phyloP scores from a whole-genome alignment of 192 early-diverging fungal species.

The Piromyces finnis region DNA sequence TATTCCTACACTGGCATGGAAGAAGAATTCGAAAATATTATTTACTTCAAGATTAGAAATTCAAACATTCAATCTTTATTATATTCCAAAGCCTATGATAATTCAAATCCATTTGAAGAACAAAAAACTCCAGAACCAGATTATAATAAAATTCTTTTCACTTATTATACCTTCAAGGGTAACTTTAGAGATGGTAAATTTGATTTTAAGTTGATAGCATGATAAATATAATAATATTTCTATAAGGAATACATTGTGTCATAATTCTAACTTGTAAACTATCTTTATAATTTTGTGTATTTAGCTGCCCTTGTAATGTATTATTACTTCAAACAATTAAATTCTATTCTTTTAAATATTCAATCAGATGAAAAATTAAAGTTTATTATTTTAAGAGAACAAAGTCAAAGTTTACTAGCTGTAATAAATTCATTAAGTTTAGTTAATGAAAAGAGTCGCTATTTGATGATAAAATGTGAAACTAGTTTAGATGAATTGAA shows the following conservation, averaged over 20 bases:
- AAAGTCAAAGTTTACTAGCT: background rate
- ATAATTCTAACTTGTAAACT: no score
- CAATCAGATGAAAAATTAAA: background rate
- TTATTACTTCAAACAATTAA: background rate
- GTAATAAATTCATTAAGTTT: background rate
- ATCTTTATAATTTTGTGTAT: no score
- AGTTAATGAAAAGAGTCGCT: background rate
- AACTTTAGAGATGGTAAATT: background rate
- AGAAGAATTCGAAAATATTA: background rate
- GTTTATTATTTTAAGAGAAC: background rate
- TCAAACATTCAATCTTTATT: background rate
- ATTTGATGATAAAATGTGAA: background rate
- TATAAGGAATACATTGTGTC: no score
- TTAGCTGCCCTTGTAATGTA: background rate
- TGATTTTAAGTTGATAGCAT: no score
- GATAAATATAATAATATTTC: no score
- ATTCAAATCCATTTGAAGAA: background rate
- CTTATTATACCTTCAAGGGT: background rate
- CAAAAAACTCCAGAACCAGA: background rate
- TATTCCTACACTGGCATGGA: background rate
- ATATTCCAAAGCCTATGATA: background rate
- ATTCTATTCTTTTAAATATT: background rate
- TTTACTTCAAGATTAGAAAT: background rate
- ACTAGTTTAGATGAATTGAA: background rate
- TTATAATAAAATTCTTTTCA: background rate